Base-by-base conservation (phyloP, 163 green algal species). In the Chlamydomonas reinhardtii region DNA sequence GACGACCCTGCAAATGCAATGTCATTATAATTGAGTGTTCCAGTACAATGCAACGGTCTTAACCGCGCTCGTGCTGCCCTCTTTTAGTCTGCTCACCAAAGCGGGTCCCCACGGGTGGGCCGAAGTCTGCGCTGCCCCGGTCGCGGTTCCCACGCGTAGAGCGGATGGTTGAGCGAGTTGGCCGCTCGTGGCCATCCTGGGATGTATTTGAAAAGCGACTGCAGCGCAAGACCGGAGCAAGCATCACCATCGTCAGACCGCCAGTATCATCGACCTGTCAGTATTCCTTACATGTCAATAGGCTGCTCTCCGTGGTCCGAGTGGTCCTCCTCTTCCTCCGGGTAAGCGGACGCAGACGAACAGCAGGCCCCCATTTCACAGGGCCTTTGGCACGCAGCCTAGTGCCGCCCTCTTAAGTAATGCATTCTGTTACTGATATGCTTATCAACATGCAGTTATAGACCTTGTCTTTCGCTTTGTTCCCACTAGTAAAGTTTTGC, bases 161-260 rank as follows among this genome's bases (percentile, higher is more conserved):
- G 61, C 48, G 48, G 48, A 56, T 56, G 27, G 76, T 65, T 52
- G 76, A 75, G 19, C 43, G 64, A 54, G 78, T 85, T 20, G 76
- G 64, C 29, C 79, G 79, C 15, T 78, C 79, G 19, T 62, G 52
- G 0, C 52, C 79, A 73, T 86, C 70, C 56, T 37, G 70, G 5
- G 80, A 86, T 12, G 80, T 86, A 29, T 62, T 68, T 14, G 80
- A 86, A 73, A 86, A 86, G 54, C 54, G 80, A 61, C 80, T 86
- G 70, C 69, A 72, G 11, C 8, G 20, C 62, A 70, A 72, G 48
- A 70, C 29, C 20, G 9, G 20, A 65, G 29, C 59, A 66, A 56
- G 37, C 76, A 75, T 75, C 37, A 76, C 34, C 65, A 77, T 3
- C 25, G 9, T 14, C 6, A 1, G 48, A 56, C 24, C 59, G 59